Evolutionary conservation across 2,329 filamentous ascomycete species (phyloP), one percentile per base, ranked within the genome.

Genomic region (Venturia nashicola): DNA sequence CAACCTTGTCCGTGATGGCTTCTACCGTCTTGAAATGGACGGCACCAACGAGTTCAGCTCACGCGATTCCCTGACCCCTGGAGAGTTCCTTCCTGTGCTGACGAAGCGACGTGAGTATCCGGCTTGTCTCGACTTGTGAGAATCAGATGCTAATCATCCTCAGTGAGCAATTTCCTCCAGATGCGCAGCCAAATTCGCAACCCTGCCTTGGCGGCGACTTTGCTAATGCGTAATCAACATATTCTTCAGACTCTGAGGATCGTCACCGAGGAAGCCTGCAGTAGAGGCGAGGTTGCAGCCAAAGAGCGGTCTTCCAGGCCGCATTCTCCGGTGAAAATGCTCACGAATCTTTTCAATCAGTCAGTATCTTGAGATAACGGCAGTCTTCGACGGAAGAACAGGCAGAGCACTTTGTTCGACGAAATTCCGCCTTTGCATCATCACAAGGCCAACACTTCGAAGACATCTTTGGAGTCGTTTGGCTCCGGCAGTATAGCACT

Each of bases 241-340:
- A 84, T 90, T 2, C 79, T 96, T 36, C 86, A 87, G 42, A 85
- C 86, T 4, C 77, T 96, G 32, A 83, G 82, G 59, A 79, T 89
- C 48, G 79, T 83, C 23, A 78, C 84, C 40, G 82, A 86, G 48
- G 80, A 82, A 0, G 84, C 18, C 14, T 18, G 51, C 27, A n/a
- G 32, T 23, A 57, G 51, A n/a, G 20, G 66, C 86, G 70, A 88
- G 84, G 72, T 82, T 84, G 12, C 72, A 70, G 34, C 71, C 20
- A 59, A 66, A 9, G 72, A 72, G 8, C 69, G 69, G 23, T 85
- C 0, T 89, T 90, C 44, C 71, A 82, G 93, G 11, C 86, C 86
- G 5, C 84, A 87, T n/a, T 97, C 92, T 0, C 92, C 93, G 0
- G 90, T 95, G 59, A 97, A 97, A 73, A 81, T 96, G 70, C 79